Percentiles rank a stretch among this genome's conserved stretches.
phyloP scores from a whole-genome alignment of 2,329 filamentous ascomycete species.

The Trichophyton verrucosum region DNA sequence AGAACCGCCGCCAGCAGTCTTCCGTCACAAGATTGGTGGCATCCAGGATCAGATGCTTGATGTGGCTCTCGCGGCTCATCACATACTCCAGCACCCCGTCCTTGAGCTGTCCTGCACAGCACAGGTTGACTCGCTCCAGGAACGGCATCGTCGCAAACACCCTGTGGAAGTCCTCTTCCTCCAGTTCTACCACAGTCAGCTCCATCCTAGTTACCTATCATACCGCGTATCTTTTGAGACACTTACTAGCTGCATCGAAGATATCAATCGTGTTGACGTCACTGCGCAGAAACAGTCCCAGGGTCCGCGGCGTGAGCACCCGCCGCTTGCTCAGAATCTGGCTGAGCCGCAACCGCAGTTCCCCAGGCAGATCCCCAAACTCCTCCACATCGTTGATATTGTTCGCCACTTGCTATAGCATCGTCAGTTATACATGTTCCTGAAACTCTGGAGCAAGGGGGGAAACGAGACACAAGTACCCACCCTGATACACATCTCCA shows the following conservation, averaged over 20 bases:
- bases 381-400: constrained; percentile 53
- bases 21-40: constrained; percentile 75
- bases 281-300: constrained; percentile 38
- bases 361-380: constrained; percentile 49
- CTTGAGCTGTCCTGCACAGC: constrained; percentile 86
- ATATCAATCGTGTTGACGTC: constrained; percentile 46
- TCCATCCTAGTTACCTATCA: constrained; percentile 8
- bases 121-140: constrained; percentile 59
- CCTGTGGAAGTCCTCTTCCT: constrained; percentile 61
- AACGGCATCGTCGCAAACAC: constrained; percentile 65
- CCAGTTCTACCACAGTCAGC: constrained; percentile 41
- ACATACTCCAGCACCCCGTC: constrained; percentile 73
- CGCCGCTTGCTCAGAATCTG: constrained; percentile 54
- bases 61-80: constrained; percentile 52
- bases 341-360: constrained; percentile 45
- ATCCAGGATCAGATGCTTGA: constrained; percentile 67
- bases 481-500: constrained; percentile 48
- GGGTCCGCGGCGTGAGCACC: constrained; percentile 38
- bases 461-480: not conserved
- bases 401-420: constrained; percentile 43
- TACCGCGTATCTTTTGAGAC: not conserved
- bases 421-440: not conserved
- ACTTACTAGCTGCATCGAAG: constrained; percentile 48
- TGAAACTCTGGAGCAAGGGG: no score
- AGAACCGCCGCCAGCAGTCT: constrained; percentile 58